A percentile compares a stretch with the other conserved stretches of the same genome.
phyloP scores from a whole-genome alignment of 805 yeast genomes.

The Yamadazyma sp. region DNA sequence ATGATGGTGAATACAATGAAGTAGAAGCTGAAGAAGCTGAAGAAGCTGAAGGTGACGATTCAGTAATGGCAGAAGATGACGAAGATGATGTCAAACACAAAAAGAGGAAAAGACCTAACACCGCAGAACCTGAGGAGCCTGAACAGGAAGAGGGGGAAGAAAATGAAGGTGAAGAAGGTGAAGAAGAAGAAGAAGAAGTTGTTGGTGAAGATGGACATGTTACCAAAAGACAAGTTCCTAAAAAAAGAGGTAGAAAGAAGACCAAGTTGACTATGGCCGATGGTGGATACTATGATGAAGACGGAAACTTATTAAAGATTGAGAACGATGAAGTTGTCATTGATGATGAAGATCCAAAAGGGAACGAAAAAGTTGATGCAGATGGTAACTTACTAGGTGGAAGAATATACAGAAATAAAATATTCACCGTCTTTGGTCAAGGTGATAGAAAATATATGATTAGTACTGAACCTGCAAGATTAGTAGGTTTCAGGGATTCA shows the following conservation, averaged over 20 bases:
- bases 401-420: slow-evolving; percentile 68
- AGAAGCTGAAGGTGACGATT: slow-evolving; percentile 22
- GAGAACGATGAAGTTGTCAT: slow-evolving; percentile 75
- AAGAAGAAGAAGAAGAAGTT: slow-evolving; percentile 20
- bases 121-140: slow-evolving; percentile 15
- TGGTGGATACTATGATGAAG: slow-evolving; percentile 51
- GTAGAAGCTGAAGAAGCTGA: slow-evolving; percentile 12
- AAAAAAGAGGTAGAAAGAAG: slow-evolving; percentile 43
- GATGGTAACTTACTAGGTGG: slow-evolving; percentile 70
- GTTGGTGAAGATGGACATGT: slow-evolving; percentile 18
- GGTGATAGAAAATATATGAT: slow-evolving; percentile 83
- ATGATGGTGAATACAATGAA: slow-evolving; percentile 17
- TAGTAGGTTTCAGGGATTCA: slow-evolving; percentile 91
- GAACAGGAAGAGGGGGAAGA: slow-evolving; percentile 15
- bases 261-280: slow-evolving; percentile 34
- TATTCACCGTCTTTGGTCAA: slow-evolving; percentile 59
- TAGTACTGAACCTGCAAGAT: slow-evolving; percentile 93
- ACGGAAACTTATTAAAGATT: slow-evolving; percentile 64
- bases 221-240: slow-evolving; percentile 23
- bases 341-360: slow-evolving; percentile 68
- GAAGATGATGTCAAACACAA: slow-evolving; percentile 16
- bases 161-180: slow-evolving; percentile 19
- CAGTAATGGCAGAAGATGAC: slow-evolving; percentile 17
- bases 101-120: slow-evolving; percentile 13
- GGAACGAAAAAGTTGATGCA: slow-evolving; percentile 67